These are phyloP conservation scores for Austropuccinia psidii DNA, from an alignment of 1,284 basidiomycete genomes.

Conservation along the genomic window DNA sequence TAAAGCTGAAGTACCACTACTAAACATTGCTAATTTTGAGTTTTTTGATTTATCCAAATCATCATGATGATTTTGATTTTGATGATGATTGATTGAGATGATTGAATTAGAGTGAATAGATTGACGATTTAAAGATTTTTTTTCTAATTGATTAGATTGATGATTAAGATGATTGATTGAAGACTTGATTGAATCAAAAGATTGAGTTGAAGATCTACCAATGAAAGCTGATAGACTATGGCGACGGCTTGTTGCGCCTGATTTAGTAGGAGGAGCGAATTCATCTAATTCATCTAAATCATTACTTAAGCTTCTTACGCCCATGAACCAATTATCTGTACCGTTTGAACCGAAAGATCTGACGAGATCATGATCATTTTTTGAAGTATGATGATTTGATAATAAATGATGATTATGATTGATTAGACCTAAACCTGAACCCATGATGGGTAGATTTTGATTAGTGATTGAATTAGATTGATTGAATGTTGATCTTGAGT, in stretches of 20 bases:
- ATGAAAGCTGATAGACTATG: conserved; percentile 45
- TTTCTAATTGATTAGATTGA: neutral
- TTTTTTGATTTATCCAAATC: neutral
- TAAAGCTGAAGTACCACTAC: conserved; percentile 41
- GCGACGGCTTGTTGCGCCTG: conserved; percentile 44
- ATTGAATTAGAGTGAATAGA: neutral
- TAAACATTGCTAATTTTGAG: neutral
- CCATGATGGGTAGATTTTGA: conserved; percentile 38
- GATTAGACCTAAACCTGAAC: conserved; percentile 39
- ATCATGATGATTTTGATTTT: neutral
- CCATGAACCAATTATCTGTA: conserved; percentile 27
- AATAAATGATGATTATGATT: conserved; percentile 40
- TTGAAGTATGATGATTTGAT: no score
- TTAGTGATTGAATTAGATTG: no score
- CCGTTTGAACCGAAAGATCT: conserved; percentile 12
- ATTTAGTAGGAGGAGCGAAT: conserved; percentile 43
- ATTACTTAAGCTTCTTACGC: conserved; percentile 38
- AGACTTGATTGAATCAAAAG: conserved; percentile 41
- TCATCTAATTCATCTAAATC: conserved; percentile 42
- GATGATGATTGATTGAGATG: neutral
- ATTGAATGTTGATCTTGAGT: neutral
- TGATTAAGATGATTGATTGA: neutral
- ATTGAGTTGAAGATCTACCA: conserved; percentile 38
- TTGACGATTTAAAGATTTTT: neutral
- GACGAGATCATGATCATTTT: conserved; percentile 35